Percentiles rank a stretch among this genome's conserved stretches.
Conservation (phyloP, 2,329 filamentous ascomycete species). For the Xylaria sp. region DNA sequence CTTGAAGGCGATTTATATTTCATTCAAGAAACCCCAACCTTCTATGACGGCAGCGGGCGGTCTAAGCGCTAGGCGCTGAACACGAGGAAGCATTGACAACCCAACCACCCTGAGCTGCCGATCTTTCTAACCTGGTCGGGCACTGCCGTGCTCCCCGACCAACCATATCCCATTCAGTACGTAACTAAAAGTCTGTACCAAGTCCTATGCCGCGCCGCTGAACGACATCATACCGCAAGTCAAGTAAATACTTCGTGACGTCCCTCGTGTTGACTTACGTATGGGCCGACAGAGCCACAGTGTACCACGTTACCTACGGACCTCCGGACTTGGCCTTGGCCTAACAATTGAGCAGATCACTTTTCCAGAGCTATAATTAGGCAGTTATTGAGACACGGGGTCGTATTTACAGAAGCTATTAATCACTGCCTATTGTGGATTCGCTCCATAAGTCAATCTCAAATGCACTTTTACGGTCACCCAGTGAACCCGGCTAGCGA, state of each 20-base stretch:
- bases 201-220: background rate
- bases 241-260: background rate
- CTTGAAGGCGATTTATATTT: background rate
- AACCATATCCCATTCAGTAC: background rate
- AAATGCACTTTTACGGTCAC: too few species aligned
- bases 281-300: background rate
- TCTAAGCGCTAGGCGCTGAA: background rate
- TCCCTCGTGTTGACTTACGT: background rate
- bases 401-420: background rate
- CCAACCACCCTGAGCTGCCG: background rate
- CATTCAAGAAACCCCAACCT: background rate
- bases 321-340: background rate
- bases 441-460: too few species aligned
- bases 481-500: too few species aligned
- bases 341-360: background rate
- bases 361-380: background rate
- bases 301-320: background rate
- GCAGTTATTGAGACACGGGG: background rate
- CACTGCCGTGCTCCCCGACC: background rate
- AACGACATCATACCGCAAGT: background rate
- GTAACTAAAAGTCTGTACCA: background rate
- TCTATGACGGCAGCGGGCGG: background rate
- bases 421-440: background rate
- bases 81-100: constrained; percentile 17
- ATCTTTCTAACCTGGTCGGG: constrained; percentile 7